Base-by-base conservation (phyloP, 2,329 filamentous ascomycete genomes). In the Lachnellula suecica region DNA sequence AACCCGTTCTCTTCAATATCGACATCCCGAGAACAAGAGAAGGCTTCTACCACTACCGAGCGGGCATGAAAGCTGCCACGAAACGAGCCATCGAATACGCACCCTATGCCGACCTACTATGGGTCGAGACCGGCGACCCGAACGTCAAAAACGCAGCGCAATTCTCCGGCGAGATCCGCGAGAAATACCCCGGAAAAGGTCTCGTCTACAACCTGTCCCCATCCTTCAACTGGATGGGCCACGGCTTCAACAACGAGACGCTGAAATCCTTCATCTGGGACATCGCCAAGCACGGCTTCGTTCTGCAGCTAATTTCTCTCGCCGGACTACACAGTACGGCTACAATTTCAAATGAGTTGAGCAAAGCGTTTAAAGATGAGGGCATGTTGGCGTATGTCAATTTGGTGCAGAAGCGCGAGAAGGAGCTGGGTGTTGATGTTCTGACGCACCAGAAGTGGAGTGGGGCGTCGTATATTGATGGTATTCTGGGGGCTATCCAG, bases 381-480 rank as follows among this genome's bases (percentile, higher is more conserved):
- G 94, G 94, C 49, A 99, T 99, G 94, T 79, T 94, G 65, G 93
- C 94, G 1, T 99, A 99, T 66, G 94, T 97, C n/a, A 89, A 96
- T 53, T 74, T 97, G 1, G 86, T 99, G 35, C 94, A 99, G 72
- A 79, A 84, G 47, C 80, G 86, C 35, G 94, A 99, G 74, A 96
- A 96, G 79, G 92, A 96, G 53, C 29, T 79, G 65, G 58, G 72
- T 70, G 31, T 69, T 58, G 54, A 77, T 71, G 64, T 79, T 63
- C 31, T 78, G 59, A 65, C 60, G n/a, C 59, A 62, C 52, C 66
- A 68, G 52, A 69, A 68, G 57, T 81, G 78, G 78, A 87, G 83
- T 59, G 85, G 85, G 25, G 84, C 85, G 0, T 72, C 74, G 2
- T 87, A 96, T 68, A 88, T 97, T 61, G 92, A 97, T 69, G 91